Base-by-base conservation (phyloP, 805 yeast genomes). In the Candida tibetensis region DNA sequence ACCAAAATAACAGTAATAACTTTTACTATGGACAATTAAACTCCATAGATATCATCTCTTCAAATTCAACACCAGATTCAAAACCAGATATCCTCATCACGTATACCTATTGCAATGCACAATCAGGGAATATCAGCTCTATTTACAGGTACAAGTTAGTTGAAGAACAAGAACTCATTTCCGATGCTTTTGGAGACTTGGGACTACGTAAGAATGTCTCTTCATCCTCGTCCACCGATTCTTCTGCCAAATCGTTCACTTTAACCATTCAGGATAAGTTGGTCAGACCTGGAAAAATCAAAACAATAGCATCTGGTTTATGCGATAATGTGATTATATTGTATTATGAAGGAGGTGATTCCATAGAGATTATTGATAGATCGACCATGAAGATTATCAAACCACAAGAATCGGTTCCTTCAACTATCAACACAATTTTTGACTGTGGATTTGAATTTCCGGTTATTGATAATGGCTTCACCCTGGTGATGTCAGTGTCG, bases 401-500 rank as follows among this genome's bases (percentile, higher is more conserved):
- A 41, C 23, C 22, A 6, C 27, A 17, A 4, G 34, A 28, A n/a
- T 32, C 61, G 2, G 46, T 50, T 23, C 70, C 76, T 2, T 18
- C 47, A 1, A 38, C 64, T 0, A 60, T 78, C 4, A 51, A 67
- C 2, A 60, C 76, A 0, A 47, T 80, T 2, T 59, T 70, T 21
- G 85, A 80, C 45, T 67, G 75, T 4, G 86, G 85, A 0, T 81
- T 72, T 51, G 55, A 62, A 33, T 67, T 79, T 30, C 74, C 79
- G 0, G 48, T 48, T 19, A 57, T 66, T 9, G 42, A 44, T 62
- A 62, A 36, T 3, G 36, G 37, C 5, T 30, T 15, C 14, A 44
- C 40, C 1, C 52, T 62, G 13, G 48, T 62, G 13, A 48, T 67
- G 8, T 62, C 70, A 3, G 48, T 79, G 3, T 77, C 84, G 2